Conservation (phyloP, 2,329 filamentous ascomycete genomes). For the Chaetomiaceae sp. region DNA sequence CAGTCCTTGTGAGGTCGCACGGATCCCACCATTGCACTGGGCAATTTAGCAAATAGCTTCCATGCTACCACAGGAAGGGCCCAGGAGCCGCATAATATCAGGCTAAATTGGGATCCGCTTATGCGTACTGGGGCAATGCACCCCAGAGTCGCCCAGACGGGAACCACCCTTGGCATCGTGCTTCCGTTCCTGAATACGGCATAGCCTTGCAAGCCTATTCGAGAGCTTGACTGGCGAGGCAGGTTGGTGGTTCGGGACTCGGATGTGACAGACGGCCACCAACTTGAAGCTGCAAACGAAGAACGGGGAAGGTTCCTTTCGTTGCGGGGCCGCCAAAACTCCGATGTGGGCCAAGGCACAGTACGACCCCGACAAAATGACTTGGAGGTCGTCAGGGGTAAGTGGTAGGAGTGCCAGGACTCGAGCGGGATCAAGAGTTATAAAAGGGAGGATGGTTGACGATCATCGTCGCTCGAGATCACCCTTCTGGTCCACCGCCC, state of each 20-base stretch:
- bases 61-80: neutral
- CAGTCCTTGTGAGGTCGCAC: neutral
- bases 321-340: neutral
- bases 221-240: neutral
- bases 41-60: neutral
- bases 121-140: neutral
- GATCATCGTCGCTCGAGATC: too few relatives aligned
- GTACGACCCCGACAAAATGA: too few relatives aligned
- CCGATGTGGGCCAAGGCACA: neutral
- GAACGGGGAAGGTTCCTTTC: neutral
- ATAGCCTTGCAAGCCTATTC: neutral
- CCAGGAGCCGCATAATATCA: neutral
- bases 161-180: neutral
- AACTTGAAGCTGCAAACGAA: neutral
- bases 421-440: neutral
- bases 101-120: neutral
- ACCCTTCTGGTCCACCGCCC: neutral
- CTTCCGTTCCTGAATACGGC: neutral
- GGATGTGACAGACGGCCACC: neutral
- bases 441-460: neutral
- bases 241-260: neutral
- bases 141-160: too few relatives aligned
- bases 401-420: neutral
- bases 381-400: neutral
- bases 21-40: neutral